phyloP scores from a whole-genome alignment of 257 asterid species.

The Linaria vulgaris region DNA sequence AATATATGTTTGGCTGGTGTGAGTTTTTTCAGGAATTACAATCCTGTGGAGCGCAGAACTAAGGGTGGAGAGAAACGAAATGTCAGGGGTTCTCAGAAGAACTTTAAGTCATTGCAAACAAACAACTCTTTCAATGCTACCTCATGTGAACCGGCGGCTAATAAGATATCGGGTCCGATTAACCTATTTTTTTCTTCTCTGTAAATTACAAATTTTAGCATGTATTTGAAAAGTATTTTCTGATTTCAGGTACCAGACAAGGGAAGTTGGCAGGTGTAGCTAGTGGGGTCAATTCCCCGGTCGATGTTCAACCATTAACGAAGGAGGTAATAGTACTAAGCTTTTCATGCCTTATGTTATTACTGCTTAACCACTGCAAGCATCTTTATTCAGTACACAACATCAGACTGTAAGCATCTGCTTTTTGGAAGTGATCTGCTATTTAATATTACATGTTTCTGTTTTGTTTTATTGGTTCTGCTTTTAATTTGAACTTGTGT shows the following conservation, averaged over 20 bases:
- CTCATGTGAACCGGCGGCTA: conserved; percentile 39
- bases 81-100: conserved; percentile 55
- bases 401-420: too few species aligned
- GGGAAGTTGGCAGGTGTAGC: conserved; percentile 38
- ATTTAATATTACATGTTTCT: too few species aligned
- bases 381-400: too few species aligned
- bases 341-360: neutral
- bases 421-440: too few species aligned
- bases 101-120: conserved; percentile 66
- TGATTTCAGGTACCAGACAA: conserved; percentile 49
- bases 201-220: conserved; percentile 5
- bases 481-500: neutral
- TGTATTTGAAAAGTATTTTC: conserved; percentile 20
- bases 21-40: conserved; percentile 57
- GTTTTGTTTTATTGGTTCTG: neutral
- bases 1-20: conserved; percentile 21
- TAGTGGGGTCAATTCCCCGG: conserved; percentile 34
- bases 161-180: conserved; percentile 45
- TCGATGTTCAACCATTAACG: conserved; percentile 52
- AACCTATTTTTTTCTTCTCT: conserved; percentile 7
- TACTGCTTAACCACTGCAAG: neutral
- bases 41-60: conserved; percentile 83
- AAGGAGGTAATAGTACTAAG: conserved; percentile 55
- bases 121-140: conserved; percentile 49
- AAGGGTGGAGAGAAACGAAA: conserved; percentile 72